Percentiles rank a stretch among this genome's conserved stretches.
These are phyloP conservation scores for Kuraishia floccosa DNA, from an alignment of 805 yeast species.

Conservation along the genomic window DNA sequence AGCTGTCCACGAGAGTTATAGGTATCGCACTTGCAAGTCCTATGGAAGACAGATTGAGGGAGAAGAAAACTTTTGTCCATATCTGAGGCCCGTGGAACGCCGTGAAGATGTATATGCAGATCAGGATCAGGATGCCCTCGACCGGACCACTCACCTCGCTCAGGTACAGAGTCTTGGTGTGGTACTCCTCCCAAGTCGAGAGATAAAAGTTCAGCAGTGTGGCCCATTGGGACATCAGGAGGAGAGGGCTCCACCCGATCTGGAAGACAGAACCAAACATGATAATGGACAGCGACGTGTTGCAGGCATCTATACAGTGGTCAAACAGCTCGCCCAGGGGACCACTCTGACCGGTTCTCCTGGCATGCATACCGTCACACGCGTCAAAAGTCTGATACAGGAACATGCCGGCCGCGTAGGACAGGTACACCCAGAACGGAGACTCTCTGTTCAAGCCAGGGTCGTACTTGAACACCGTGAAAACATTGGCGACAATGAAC, in stretches of 20 bases:
- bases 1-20: conserved; percentile 29
- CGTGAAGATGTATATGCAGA: conserved; percentile 42
- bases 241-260: conserved; percentile 55
- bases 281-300: conserved; percentile 66
- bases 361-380: conserved; percentile 91
- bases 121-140: conserved; percentile 72
- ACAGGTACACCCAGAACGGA: conserved; percentile 70
- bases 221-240: conserved; percentile 59
- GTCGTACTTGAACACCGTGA: conserved; percentile 59
- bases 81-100: conserved; percentile 59
- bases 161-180: conserved; percentile 72
- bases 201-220: conserved; percentile 73
- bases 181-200: conserved; percentile 94
- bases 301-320: conserved; percentile 63
- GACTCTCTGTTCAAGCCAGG: conserved; percentile 46
- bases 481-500: conserved; percentile 55
- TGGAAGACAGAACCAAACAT: conserved; percentile 70
- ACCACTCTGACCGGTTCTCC: conserved; percentile 90
- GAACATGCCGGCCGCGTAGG: conserved; percentile 75
- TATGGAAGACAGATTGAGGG: conserved; percentile 23
- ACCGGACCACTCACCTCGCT: conserved; percentile 89
- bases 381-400: conserved; percentile 94
- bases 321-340: conserved; percentile 93
- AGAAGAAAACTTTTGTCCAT: conserved; percentile 42
- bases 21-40: conserved; percentile 13